phyloP scores from a whole-genome alignment of 192 early-diverging fungal species.

The Helicostylum pulchrum region DNA sequence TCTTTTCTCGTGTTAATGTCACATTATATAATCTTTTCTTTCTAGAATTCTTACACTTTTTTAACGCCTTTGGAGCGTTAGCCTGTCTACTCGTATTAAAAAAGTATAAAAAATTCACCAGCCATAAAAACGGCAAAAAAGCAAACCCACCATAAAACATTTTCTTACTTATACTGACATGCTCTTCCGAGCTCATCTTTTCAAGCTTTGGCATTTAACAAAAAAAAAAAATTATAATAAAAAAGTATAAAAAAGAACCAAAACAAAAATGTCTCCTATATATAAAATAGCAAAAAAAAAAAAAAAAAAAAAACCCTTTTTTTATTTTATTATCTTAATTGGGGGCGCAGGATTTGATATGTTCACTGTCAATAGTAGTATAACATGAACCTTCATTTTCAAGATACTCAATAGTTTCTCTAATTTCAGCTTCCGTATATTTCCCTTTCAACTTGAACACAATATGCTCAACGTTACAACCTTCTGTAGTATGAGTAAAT shows the following conservation, averaged over 20 bases:
- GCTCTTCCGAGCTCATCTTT: constrained; percentile 50
- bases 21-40: neutral
- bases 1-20: neutral
- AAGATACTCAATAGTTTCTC: constrained; percentile 49
- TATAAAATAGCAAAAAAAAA: neutral
- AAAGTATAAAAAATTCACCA: constrained; percentile 68
- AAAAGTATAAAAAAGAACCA: neutral
- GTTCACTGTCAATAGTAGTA: constrained; percentile 64
- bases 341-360: constrained; percentile 48
- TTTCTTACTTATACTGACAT: constrained; percentile 54
- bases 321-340: constrained; percentile 9
- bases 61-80: constrained; percentile 41
- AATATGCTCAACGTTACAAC: constrained; percentile 45
- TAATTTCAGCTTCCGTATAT: constrained; percentile 14
- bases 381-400: constrained; percentile 65
- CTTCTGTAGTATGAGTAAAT: constrained; percentile 34
- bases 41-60: constrained; percentile 45
- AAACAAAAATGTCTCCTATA: neutral
- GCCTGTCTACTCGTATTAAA: constrained; percentile 40
- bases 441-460: constrained; percentile 14
- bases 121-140: constrained; percentile 66
- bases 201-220: constrained; percentile 37
- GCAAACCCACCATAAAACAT: constrained; percentile 57
- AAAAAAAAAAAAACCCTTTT: neutral
- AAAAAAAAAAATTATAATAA: neutral